Evolutionary conservation across 768 basidiomycete genomes (phyloP).

Genomic region (Mycena latifolia): DNA sequence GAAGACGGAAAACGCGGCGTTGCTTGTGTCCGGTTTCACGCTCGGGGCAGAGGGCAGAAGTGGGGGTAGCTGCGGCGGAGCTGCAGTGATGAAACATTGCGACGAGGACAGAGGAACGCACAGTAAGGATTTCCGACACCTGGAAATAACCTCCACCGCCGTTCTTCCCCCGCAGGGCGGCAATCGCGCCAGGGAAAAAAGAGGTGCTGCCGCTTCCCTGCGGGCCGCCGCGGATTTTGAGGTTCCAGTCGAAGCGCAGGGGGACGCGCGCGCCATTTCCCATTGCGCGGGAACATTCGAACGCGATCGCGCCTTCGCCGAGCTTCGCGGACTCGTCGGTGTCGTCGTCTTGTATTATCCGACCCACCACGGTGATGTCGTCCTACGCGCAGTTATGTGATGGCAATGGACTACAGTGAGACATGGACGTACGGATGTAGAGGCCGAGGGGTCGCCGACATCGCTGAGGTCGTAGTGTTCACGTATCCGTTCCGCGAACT

Average conservation of each 20-base stretch:
- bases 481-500: constrained; percentile 80
- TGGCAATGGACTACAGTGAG: constrained; percentile 13
- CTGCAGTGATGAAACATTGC: background rate
- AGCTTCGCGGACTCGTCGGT: constrained; percentile 70
- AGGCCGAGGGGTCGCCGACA: constrained; percentile 75
- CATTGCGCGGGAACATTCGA: constrained; percentile 88
- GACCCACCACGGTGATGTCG: constrained; percentile 76
- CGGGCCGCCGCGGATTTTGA: constrained; percentile 74
- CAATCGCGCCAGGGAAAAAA: constrained; percentile 91
- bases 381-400: constrained; percentile 57
- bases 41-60: constrained; percentile 58
- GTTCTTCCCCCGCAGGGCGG: constrained; percentile 89
- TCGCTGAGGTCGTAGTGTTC: constrained; percentile 80
- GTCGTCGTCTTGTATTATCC: constrained; percentile 80
- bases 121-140: constrained; percentile 84
- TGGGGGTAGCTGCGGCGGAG: constrained; percentile 69
- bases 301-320: constrained; percentile 76
- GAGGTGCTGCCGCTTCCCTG: constrained; percentile 76
- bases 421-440: constrained; percentile 55
- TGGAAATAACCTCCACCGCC: constrained; percentile 91
- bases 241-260: constrained; percentile 74
- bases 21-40: constrained; percentile 39
- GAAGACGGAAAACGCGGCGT: constrained; percentile 69
- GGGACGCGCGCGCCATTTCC: constrained; percentile 75
- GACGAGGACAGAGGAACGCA: constrained; percentile 52